Percentiles rank a stretch among this genome's conserved stretches.
phyloP scores from a whole-genome alignment of 441 rosid species.

The Aleurites moluccanus region DNA sequence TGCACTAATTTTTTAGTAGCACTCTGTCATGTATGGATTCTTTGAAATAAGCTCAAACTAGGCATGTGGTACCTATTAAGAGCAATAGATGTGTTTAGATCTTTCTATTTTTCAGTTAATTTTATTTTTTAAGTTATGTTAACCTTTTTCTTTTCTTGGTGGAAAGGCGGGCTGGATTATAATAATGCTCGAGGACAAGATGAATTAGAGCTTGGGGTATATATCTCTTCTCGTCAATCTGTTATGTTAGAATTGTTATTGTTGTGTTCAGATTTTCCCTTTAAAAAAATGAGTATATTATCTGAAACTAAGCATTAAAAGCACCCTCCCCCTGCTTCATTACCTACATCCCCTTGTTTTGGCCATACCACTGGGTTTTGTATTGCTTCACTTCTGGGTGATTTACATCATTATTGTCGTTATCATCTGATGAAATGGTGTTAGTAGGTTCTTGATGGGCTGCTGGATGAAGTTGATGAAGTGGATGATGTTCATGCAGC shows the following conservation, averaged over 20 bases:
- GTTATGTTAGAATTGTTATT: constrained; percentile 11
- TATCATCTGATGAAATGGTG: constrained; percentile 22
- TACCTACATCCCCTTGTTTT: not conserved
- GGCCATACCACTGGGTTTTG: not conserved
- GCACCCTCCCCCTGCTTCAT: not conserved
- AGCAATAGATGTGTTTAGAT: not conserved
- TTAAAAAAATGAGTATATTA: not conserved
- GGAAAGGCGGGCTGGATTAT: constrained; percentile 55
- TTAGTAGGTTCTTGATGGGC: constrained; percentile 73
- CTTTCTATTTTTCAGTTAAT: constrained; percentile 1
- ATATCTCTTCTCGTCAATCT: constrained; percentile 32
- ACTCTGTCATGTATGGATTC: not conserved
- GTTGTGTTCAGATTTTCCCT: not conserved
- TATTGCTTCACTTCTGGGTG: constrained; percentile 10
- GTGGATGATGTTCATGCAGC: constrained; percentile 67
- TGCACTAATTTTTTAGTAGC: not conserved
- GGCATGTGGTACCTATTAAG: not conserved
- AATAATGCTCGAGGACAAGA: constrained; percentile 41
- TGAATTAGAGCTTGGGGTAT: constrained; percentile 65
- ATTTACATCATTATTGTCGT: constrained; percentile 7
- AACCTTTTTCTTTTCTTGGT: constrained; percentile 16
- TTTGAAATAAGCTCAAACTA: not conserved
- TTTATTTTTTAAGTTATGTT: constrained; percentile 3
- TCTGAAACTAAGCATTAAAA: not conserved
- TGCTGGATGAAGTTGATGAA: constrained; percentile 73